Percentiles rank a stretch among this genome's conserved stretches.
These are phyloP conservation scores for Carnegiea gigantea DNA, from an alignment of 179 eudicot genomes.

Conservation along the genomic window DNA sequence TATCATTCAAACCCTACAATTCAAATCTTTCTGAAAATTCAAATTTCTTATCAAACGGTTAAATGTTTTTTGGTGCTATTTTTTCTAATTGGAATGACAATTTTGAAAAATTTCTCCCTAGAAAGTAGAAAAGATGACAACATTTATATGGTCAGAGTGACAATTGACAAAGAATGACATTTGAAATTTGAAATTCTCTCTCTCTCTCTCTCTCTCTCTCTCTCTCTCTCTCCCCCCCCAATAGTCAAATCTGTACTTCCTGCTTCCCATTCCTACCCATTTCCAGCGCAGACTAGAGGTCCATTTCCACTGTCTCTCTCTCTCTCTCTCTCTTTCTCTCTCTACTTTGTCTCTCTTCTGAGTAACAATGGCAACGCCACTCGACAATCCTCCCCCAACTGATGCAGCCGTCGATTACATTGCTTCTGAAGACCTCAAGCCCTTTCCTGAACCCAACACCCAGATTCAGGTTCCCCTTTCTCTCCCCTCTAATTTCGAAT, in stretches of 20 bases:
- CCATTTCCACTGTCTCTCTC: not conserved
- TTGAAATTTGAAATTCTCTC: constrained; percentile 23
- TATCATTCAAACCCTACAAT: not conserved
- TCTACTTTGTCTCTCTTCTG: no score
- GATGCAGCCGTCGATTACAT: constrained; percentile 65
- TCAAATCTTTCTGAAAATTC: not conserved
- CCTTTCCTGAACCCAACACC: constrained; percentile 56
- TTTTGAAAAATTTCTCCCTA: not conserved
- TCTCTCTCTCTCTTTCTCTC: not conserved
- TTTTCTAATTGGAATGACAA: not conserved
- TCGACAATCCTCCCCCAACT: constrained; percentile 30
- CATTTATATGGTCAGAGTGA: not conserved
- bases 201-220: not conserved
- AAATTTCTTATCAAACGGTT: not conserved
- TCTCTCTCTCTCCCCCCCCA: no score
- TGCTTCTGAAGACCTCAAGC: constrained; percentile 61
- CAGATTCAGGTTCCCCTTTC: constrained; percentile 48
- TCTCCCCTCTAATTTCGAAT: not conserved
- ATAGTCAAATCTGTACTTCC: constrained; percentile 16
- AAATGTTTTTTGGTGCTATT: no score
- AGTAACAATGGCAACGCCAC: constrained; percentile 18
- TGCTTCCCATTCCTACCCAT: constrained; percentile 14
- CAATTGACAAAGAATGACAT: not conserved
- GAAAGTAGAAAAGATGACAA: not conserved
- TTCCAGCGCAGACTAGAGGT: constrained; percentile 10